These are phyloP conservation scores for Xylaria palmicola DNA, from an alignment of 495 filamentous ascomycete genomes.

Conservation along the genomic window DNA sequence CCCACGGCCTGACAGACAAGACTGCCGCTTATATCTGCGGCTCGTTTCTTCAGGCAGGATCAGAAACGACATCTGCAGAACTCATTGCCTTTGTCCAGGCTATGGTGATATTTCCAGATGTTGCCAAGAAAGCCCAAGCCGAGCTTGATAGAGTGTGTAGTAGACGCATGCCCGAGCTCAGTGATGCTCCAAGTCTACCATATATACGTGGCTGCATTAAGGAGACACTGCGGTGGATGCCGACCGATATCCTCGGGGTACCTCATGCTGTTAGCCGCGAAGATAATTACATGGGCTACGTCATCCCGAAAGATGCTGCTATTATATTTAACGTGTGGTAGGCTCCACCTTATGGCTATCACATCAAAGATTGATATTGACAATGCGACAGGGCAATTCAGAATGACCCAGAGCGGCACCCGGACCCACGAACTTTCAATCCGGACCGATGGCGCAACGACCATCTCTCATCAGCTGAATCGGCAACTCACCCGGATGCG, in stretches of 20 bases:
- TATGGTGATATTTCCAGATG: neutral
- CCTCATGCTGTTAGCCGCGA: constrained; percentile 51
- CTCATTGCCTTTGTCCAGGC: constrained; percentile 3
- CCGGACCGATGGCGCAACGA: neutral
- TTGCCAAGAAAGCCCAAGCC: neutral
- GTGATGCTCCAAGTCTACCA: constrained; percentile 44
- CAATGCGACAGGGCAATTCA: neutral
- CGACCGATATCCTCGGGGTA: constrained; percentile 48
- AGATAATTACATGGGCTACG: constrained; percentile 37
- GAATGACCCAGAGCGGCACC: neutral
- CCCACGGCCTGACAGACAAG: constrained; percentile 34
- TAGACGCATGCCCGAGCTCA: constrained; percentile 45
- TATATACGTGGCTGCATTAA: constrained; percentile 48
- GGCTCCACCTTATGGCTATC: neutral
- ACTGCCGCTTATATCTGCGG: constrained; percentile 41
- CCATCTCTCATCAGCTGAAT: neutral
- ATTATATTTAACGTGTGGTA: constrained; percentile 33
- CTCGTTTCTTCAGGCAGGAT: constrained; percentile 53
- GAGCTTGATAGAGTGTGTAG: constrained; percentile 11
- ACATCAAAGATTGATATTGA: neutral
- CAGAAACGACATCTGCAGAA: constrained; percentile 51
- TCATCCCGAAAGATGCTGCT: constrained; percentile 34
- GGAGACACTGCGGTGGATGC: constrained; percentile 56
- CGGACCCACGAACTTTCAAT: neutral
- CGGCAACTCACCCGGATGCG: neutral